Evolutionary conservation across 257 asterid genomes (phyloP).

Genomic region (Gentiana straminea): DNA sequence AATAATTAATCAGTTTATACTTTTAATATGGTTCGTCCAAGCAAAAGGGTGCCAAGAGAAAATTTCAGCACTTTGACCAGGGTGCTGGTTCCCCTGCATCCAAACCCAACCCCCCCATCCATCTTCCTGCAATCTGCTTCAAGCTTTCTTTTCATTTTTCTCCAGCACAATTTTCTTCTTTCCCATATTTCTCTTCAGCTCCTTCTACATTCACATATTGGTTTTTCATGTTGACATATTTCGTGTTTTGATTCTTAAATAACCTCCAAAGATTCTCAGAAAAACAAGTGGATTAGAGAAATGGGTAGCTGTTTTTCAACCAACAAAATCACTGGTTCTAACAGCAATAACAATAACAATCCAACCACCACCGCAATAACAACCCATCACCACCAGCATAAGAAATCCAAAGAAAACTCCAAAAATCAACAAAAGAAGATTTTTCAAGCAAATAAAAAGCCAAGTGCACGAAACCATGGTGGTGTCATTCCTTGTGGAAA

Average conservation of each 20-base stretch:
- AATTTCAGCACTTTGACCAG: too few species aligned
- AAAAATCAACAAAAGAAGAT: conserved; percentile 36
- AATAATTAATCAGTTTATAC: too few species aligned
- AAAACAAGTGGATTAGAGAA: conserved; percentile 7
- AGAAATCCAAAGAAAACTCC: conserved; percentile 7
- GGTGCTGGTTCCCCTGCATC: too few species aligned
- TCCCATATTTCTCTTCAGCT: conserved; percentile 2
- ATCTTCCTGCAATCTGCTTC: conserved; percentile 42
- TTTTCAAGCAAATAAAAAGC: conserved; percentile 31
- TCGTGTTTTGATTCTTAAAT: not conserved
- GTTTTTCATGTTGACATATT: not conserved
- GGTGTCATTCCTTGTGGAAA: conserved; percentile 86
- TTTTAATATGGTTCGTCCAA: too few species aligned
- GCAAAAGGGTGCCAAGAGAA: too few species aligned
- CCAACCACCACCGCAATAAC: conserved; percentile 22
- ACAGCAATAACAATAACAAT: conserved; percentile 26
- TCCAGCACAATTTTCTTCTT: conserved; percentile 5
- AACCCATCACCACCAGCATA: conserved; percentile 11
- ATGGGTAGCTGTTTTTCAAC: conserved; percentile 83
- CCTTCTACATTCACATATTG: not conserved
- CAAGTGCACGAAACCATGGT: conserved; percentile 32
- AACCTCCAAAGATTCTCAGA: not conserved
- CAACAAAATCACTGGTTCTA: conserved; percentile 55
- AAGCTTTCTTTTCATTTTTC: conserved; percentile 28
- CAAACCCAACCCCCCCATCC: too few species aligned